Base-by-base conservation (phyloP, 768 basidiomycete genomes). In the Cystobasidium onofrii region DNA sequence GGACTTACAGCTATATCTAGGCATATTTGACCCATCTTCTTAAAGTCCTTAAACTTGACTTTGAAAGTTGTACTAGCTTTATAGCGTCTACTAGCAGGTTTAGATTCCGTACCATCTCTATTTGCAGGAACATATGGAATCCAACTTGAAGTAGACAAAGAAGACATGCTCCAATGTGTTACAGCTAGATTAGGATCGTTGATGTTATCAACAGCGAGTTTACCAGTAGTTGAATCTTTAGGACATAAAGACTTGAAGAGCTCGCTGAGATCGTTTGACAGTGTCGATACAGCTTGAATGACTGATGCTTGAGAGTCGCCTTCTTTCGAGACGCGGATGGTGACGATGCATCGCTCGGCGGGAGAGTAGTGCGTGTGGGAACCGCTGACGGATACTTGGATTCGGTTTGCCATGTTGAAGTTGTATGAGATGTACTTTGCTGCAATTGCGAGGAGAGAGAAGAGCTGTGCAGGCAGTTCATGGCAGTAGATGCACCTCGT, bases 41-140 rank as follows among this genome's bases (percentile, higher is more conserved):
- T 36, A 36, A 71, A 71, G 69, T 71, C 69, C n/a, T 36, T 34
- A 34, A 71, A 71, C 55, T 71, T 71, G 54, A 60, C 55, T 6
- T 27, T 71, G 25, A 71, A 60, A 25, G 27, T 34, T 10, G 69
- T 71, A 27, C 33, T 39, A 1, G 55, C 44, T 15, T 44, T 33
- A 31, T 71, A 71, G 7, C 15, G 52, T 31, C 54, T 44, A 10
- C 34, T 15, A 25, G 29, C 43, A 33, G 31, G 33, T 31, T 20
- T n/a, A 10, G 15, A 31, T 29, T 60, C 25, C 2, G 52, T 31
- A 17, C 55, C 25, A 29, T 71, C 55, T 23, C 52, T 6, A 12
- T 36, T 31, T 25, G 46, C 15, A 7, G 46, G 46, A 20, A 9
- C 15, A 50, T 71, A 41, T 17, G 69, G 69, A 1, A 55, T 34